Evolutionary conservation across 2,329 filamentous ascomycete genomes (phyloP), one percentile per base, ranked within the genome.

Genomic region (Colletotrichum costaricense): DNA sequence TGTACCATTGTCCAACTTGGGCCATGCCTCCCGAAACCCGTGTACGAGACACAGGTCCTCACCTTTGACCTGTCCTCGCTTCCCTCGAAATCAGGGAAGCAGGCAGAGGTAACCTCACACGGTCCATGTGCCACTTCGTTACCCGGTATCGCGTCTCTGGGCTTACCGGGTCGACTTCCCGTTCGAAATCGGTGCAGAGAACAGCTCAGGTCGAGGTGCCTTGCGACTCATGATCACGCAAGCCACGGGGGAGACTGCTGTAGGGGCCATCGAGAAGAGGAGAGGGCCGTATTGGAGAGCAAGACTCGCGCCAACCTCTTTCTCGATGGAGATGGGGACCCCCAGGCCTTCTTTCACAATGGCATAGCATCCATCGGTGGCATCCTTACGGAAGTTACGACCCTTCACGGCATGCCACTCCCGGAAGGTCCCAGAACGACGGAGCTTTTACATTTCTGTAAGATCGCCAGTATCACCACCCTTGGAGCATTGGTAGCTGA

Each of bases 331-430:
- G 63, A 71, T 24, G 74, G 75, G n/a, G 76, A 78, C 38, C 75
- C 75, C 28, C 33, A 64, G 56, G 76, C 76, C 22, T 77, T 78
- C 19, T 65, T 38, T 8, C 49, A 75, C 49, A 72, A 72, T 28
- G 76, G 72, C 57, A 73, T 74, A 8, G 12, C 55, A 7, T 72
- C 74, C 14, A 70, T 78, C 12, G 75, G 75, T 7, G 75, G 75
- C 33, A 75, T 78, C 52, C 74, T 78, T 35, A 69, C 75, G 1
- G 72, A 78, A 74, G 72, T 52, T 68, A 76, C 66, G 82, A 87
- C 79, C 84, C 84, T 81, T 86, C 86, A 72, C 80, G 73, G 72
- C 4, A 70, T 80, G 57, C 76, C 77, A 19, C 76, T 80, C 38
- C 76, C 77, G 7, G 22, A 75, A 11, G 75, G 77, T 1, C 69